These are phyloP conservation scores for Rosa lucieae DNA, from an alignment of 306 rosid species.

Conservation along the genomic window DNA sequence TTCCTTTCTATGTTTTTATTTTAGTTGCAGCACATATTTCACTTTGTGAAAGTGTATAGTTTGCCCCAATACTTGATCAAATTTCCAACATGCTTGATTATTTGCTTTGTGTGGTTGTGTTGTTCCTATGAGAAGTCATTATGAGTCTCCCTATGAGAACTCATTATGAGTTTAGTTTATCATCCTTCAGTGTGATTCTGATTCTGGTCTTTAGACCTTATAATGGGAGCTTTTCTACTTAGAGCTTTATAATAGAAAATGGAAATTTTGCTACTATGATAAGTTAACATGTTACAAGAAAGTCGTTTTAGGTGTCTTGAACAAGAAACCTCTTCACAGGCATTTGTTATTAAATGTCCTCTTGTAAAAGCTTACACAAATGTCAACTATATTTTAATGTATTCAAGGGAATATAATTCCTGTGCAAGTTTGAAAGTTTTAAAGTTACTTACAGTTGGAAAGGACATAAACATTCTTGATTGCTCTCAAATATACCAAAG, in stretches of 20 bases:
- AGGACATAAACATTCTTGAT: background rate
- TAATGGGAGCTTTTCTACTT: background rate
- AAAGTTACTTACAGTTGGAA: background rate
- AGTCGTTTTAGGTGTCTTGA: background rate
- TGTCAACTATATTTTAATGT: background rate
- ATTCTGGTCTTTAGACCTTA: background rate
- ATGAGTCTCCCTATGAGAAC: background rate
- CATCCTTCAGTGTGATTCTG: background rate
- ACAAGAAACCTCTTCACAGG: background rate
- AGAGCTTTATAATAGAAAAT: background rate
- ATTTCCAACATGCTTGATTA: background rate
- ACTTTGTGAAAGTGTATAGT: slow-evolving; percentile 10
- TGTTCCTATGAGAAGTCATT: no score
- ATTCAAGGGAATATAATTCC: background rate
- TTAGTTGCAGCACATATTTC: slow-evolving; percentile 15
- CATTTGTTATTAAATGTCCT: background rate
- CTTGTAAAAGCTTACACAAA: background rate
- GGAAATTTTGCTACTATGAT: background rate
- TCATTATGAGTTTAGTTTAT: background rate
- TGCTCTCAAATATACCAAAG: background rate
- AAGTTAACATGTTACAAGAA: slow-evolving; percentile 8
- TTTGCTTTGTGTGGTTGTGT: background rate
- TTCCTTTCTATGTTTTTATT: slow-evolving; percentile 3
- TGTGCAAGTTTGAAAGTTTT: background rate
- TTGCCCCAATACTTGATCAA: background rate